Percentiles rank a stretch among this genome's conserved stretches.
These are phyloP conservation scores for Sphagnum fallax DNA, from an alignment of 228 moss, liverwort and hornwort genomes.

Conservation along the genomic window DNA sequence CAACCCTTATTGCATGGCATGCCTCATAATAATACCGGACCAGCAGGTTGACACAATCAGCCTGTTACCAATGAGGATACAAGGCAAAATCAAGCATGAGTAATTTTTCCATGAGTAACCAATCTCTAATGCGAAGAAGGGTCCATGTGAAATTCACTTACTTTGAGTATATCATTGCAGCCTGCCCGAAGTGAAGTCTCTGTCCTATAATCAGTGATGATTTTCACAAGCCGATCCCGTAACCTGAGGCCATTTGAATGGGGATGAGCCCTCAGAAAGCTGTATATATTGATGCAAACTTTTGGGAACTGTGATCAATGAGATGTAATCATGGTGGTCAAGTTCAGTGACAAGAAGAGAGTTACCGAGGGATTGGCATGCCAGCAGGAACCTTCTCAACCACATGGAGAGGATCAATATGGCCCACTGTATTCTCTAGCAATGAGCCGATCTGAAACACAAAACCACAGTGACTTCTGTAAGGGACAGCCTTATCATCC, in stretches of 20 bases:
- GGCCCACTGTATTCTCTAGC: slow-evolving; percentile 94
- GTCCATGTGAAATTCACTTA: slow-evolving; percentile 2
- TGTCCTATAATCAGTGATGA: slow-evolving; percentile 91
- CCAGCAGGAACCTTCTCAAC: slow-evolving; percentile 81
- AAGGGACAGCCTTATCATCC: too few species aligned
- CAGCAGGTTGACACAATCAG: slow-evolving; percentile 92
- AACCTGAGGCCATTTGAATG: slow-evolving; percentile 31
- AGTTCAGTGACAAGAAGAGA: neutral
- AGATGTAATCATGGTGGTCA: too few species aligned
- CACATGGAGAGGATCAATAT: slow-evolving; percentile 89
- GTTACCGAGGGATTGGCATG: slow-evolving; percentile 82
- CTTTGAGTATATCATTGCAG: slow-evolving; percentile 92
- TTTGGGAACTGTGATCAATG: too few species aligned
- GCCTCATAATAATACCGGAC: slow-evolving; percentile 98
- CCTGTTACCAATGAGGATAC: slow-evolving; percentile 27
- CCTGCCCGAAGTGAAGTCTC: slow-evolving; percentile 87
- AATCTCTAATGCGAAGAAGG: too few species aligned
- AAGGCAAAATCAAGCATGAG: neutral
- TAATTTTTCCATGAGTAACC: too few species aligned
- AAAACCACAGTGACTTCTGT: neutral
- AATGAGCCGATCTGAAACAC: slow-evolving; percentile 81
- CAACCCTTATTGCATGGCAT: slow-evolving; percentile 94
- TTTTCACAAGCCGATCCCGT: slow-evolving; percentile 84
- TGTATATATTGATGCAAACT: too few species aligned
- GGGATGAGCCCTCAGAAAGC: too few species aligned